phyloP scores from a whole-genome alignment of 306 rosid genomes.

The Lathyrus oleraceus region DNA sequence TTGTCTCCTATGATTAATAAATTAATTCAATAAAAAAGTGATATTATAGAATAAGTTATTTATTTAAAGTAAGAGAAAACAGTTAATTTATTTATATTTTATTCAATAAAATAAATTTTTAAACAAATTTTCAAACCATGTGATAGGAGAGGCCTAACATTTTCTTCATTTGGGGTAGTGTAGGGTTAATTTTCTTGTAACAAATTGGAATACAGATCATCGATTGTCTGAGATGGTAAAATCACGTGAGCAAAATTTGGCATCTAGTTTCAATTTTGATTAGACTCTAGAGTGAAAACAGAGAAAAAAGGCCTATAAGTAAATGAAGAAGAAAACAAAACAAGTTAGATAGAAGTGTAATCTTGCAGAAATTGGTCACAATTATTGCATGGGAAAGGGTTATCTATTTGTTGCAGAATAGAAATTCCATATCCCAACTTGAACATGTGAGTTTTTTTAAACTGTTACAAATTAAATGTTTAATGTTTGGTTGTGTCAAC shows the following conservation, averaged over 20 bases:
- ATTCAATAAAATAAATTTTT: not conserved
- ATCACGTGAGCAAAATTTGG: slow-evolving; percentile 36
- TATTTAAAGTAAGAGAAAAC: too few relatives aligned
- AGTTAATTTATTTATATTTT: too few relatives aligned
- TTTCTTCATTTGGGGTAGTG: not conserved
- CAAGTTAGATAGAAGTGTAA: not conserved
- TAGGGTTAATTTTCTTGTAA: not conserved
- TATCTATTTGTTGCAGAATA: slow-evolving; percentile 26
- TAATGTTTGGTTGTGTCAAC: slow-evolving; percentile 12
- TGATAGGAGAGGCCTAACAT: too few relatives aligned
- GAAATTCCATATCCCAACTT: slow-evolving; percentile 37
- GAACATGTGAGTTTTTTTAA: slow-evolving; percentile 26
- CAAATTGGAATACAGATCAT: slow-evolving; percentile 15
- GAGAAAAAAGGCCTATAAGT: not conserved
- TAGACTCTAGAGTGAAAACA: not conserved
- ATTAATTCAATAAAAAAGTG: too few relatives aligned
- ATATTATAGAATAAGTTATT: too few relatives aligned
- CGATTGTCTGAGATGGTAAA: slow-evolving; percentile 17
- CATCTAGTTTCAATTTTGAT: slow-evolving; percentile 14
- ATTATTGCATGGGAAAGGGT: slow-evolving; percentile 34
- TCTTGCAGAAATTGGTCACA: slow-evolving; percentile 12
- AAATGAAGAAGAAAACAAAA: not conserved
- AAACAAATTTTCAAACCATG: not conserved
- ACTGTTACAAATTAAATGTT: slow-evolving; percentile 24
- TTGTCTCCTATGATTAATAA: too few relatives aligned